Conservation (phyloP, 805 yeast genomes). For the Cyberlindnera euphorbiiphila region DNA sequence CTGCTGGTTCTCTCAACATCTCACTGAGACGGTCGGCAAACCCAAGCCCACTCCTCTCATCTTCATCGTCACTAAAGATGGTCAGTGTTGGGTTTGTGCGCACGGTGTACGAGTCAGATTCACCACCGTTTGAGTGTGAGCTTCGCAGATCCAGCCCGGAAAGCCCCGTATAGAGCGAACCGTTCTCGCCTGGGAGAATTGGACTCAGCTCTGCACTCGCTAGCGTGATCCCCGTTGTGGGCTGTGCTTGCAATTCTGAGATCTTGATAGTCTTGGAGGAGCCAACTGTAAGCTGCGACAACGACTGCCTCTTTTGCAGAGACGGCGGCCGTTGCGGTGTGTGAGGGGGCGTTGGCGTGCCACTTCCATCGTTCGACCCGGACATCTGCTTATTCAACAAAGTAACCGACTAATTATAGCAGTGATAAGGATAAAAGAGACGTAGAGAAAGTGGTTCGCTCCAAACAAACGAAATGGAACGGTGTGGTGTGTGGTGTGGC, state of each 20-base stretch:
- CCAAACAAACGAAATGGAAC: too few relatives aligned
- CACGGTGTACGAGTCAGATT: conserved; percentile 20
- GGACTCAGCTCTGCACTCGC: conserved; percentile 13
- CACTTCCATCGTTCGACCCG: not conserved
- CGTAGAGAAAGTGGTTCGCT: too few relatives aligned
- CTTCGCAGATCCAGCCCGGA: conserved; percentile 3
- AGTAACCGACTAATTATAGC: too few relatives aligned
- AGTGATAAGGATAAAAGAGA: too few relatives aligned
- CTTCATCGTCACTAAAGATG: conserved; percentile 26
- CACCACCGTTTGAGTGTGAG: not conserved
- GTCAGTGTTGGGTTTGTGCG: conserved; percentile 30
- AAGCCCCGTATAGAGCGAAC: not conserved
- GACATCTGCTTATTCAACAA: too few relatives aligned
- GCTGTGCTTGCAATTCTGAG: conserved; percentile 27
- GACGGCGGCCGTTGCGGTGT: conserved; percentile 12
- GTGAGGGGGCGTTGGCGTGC: conserved; percentile 11
- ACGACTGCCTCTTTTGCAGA: conserved; percentile 19
- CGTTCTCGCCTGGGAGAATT: not conserved
- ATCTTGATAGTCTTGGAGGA: conserved; percentile 16
- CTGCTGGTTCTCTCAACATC: conserved; percentile 24
- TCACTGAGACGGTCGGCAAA: conserved; percentile 23
- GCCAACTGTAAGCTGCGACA: conserved; percentile 21
- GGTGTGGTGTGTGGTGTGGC: too few relatives aligned
- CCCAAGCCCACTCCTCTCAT: conserved; percentile 9
- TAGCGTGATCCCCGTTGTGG: conserved; percentile 32